A percentile compares a stretch with the other conserved stretches of the same genome.
These are phyloP conservation scores for Bacterosira constricta DNA, from an alignment of 108 stramenopile genomes.

Conservation along the genomic window DNA sequence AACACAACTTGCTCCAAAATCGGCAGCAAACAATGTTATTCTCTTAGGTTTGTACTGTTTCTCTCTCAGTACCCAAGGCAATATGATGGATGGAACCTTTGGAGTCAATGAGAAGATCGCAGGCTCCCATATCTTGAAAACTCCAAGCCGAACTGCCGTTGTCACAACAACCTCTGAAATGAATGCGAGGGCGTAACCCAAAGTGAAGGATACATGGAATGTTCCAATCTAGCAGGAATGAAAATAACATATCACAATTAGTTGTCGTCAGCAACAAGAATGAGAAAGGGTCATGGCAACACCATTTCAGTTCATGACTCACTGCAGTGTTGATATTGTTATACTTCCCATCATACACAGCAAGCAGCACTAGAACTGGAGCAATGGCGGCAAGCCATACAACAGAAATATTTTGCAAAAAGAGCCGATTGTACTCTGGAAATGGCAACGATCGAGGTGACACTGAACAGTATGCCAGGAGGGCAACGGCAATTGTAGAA, in stretches of 20 bases:
- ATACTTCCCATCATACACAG: slow-evolving; percentile 56
- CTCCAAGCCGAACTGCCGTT: slow-evolving; percentile 70
- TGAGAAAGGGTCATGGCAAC: too few species aligned
- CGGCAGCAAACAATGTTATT: slow-evolving; percentile 86
- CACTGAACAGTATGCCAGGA: slow-evolving; percentile 74
- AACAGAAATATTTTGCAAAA: slow-evolving; percentile 67
- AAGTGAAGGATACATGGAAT: slow-evolving; percentile 73
- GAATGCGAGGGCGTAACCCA: slow-evolving; percentile 74
- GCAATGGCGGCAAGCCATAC: slow-evolving; percentile 52
- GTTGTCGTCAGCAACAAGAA: too few species aligned
- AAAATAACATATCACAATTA: background rate
- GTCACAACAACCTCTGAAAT: slow-evolving; percentile 68
- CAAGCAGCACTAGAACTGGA: slow-evolving; percentile 49
- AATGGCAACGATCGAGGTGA: slow-evolving; percentile 70
- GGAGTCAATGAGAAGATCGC: slow-evolving; percentile 70
- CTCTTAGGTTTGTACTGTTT: slow-evolving; percentile 75
- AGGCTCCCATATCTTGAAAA: slow-evolving; percentile 77
- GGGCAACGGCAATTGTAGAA: slow-evolving; percentile 33
- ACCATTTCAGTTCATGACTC: slow-evolving; percentile 5
- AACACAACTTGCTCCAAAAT: slow-evolving; percentile 79
- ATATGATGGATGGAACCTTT: slow-evolving; percentile 58
- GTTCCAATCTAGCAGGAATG: slow-evolving; percentile 47
- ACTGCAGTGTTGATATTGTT: slow-evolving; percentile 67
- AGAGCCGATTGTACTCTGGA: slow-evolving; percentile 71
- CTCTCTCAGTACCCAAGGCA: slow-evolving; percentile 89